Conservation (phyloP, 805 yeast species). For the Saccharomycopsis sp. region DNA sequence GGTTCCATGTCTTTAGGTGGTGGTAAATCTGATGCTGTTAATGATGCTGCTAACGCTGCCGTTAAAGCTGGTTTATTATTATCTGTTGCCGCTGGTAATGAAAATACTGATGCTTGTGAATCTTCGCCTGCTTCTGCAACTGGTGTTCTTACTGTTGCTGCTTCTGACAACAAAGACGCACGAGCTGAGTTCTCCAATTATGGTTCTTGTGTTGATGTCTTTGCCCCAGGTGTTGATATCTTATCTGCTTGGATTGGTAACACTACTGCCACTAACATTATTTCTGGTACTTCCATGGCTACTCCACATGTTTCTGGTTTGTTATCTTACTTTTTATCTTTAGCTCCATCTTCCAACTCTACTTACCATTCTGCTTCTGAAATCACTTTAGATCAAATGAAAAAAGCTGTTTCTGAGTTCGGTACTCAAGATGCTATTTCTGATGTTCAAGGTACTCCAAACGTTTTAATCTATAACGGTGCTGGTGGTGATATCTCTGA, state of each 20-base stretch:
- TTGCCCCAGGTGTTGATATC: slow-evolving; percentile 91
- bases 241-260: slow-evolving; percentile 72
- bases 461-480: too few relatives aligned
- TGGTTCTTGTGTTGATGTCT: slow-evolving; percentile 91
- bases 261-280: slow-evolving; percentile 54
- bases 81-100: too few relatives aligned
- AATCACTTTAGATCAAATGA: too few relatives aligned
- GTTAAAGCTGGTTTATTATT: too few relatives aligned
- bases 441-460: too few relatives aligned
- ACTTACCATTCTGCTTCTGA: slow-evolving; percentile 79
- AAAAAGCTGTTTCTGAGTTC: slow-evolving; percentile 59
- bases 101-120: too few relatives aligned
- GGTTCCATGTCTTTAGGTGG: slow-evolving; percentile 76
- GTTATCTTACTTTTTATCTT: too few relatives aligned
- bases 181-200: slow-evolving; percentile 93
- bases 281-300: slow-evolving; percentile 97
- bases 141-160: slow-evolving; percentile 90
- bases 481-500: too few relatives aligned
- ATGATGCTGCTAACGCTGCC: slow-evolving; percentile 81
- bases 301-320: slow-evolving; percentile 97
- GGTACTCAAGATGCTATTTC: slow-evolving; percentile 53
- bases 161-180: slow-evolving; percentile 74
- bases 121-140: too few relatives aligned
- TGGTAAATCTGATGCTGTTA: slow-evolving; percentile 78
- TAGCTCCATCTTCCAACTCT: too few relatives aligned